A percentile compares a stretch with the other conserved stretches of the same genome.
phyloP scores from a whole-genome alignment of 345 rosid genomes.

The Luvunga scandens region DNA sequence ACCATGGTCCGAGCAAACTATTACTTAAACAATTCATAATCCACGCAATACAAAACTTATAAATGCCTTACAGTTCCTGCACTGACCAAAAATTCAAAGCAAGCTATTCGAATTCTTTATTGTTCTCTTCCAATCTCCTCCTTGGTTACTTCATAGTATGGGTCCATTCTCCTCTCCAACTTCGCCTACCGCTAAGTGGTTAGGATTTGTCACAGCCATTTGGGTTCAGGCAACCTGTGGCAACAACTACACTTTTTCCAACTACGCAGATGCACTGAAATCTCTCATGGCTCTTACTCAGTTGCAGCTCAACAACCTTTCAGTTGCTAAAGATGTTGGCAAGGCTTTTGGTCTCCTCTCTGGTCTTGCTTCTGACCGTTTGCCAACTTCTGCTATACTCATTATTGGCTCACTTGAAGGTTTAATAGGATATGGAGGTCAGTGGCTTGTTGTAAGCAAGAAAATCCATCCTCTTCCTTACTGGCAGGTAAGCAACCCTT shows the following conservation, averaged over 20 bases:
- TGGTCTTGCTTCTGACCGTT: constrained; percentile 78
- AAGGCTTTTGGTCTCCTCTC: constrained; percentile 95
- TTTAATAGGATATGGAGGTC: constrained; percentile 77
- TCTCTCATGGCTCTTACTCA: constrained; percentile 86
- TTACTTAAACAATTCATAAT: background rate
- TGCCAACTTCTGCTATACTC: constrained; percentile 60
- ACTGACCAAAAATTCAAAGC: background rate
- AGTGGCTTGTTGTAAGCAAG: constrained; percentile 84
- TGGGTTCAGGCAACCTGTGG: constrained; percentile 94
- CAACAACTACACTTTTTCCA: constrained; percentile 90
- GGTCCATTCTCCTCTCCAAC: background rate
- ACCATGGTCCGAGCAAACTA: background rate
- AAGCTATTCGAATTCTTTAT: background rate
- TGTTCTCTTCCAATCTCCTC: background rate
- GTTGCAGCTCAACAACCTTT: constrained; percentile 72
- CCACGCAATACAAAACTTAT: background rate
- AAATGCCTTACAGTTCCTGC: background rate
- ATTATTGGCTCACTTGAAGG: constrained; percentile 86
- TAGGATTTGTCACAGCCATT: constrained; percentile 91
- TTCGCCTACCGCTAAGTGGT: constrained; percentile 59
- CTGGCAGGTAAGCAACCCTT: constrained; percentile 43
- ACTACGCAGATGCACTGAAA: constrained; percentile 81
- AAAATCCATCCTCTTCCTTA: constrained; percentile 66
- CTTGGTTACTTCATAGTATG: background rate
- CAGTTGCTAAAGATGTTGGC: constrained; percentile 89